Evolutionary conservation across 1,284 basidiomycete species (phyloP).

Genomic region (Amylostereum chailletii): DNA sequence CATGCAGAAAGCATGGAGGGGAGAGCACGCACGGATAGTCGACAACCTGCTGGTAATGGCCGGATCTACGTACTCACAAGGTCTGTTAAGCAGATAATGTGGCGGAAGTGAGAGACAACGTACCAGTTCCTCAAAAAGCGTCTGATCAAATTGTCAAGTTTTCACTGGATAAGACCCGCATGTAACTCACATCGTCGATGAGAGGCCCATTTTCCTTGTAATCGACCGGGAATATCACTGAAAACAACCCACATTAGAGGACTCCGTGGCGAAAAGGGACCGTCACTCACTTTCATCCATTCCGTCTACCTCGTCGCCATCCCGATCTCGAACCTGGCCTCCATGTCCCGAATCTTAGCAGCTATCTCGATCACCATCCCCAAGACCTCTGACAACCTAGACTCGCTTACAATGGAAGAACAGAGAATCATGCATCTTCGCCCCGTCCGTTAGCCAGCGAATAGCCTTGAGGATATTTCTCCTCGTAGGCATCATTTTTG

Average conservation of each 20-base stretch:
- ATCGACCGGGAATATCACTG: slow-evolving; percentile 61
- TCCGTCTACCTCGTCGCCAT: slow-evolving; percentile 62
- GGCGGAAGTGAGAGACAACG: no score
- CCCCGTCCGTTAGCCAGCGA: slow-evolving; percentile 76
- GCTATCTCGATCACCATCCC: background rate
- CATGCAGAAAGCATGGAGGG: background rate
- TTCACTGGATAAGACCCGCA: no score
- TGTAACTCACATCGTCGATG: slow-evolving; percentile 61
- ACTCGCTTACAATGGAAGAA: slow-evolving; percentile 74
- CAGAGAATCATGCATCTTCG: slow-evolving; percentile 70
- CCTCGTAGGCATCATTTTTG: slow-evolving; percentile 60
- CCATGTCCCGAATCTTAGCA: slow-evolving; percentile 73
- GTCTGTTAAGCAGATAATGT: no score
- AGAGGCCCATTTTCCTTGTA: slow-evolving; percentile 62
- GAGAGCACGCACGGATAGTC: slow-evolving; percentile 35
- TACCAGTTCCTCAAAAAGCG: no score
- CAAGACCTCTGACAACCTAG: background rate
- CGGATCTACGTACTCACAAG: slow-evolving; percentile 21
- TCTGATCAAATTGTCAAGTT: no score
- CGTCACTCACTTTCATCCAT: slow-evolving; percentile 52
- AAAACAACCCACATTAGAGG: background rate
- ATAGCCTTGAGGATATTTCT: slow-evolving; percentile 77
- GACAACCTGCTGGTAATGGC: slow-evolving; percentile 50
- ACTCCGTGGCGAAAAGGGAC: background rate
- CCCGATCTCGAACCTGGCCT: slow-evolving; percentile 61